Evolutionary conservation across 2,329 filamentous ascomycete species (phyloP).

Genomic region (Pseudogymnoascus sp.): DNA sequence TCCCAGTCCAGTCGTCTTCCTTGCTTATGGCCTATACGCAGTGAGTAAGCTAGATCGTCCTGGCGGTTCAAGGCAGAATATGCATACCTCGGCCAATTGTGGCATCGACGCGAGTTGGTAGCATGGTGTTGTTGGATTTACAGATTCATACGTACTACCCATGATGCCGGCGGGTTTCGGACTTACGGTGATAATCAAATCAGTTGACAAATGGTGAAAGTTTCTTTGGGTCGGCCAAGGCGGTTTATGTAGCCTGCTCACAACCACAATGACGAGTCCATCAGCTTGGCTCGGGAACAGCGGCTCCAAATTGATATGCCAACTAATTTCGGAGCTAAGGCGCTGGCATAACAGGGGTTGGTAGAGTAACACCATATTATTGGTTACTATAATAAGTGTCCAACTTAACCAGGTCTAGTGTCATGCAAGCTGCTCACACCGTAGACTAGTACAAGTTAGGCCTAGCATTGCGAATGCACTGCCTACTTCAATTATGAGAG

Average conservation of each 20-base stretch:
- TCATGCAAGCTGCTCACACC: slow-evolving; percentile 33
- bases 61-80: slow-evolving; percentile 12
- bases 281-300: not conserved
- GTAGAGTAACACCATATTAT: not conserved
- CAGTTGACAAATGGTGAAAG: not conserved
- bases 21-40: slow-evolving; percentile 29
- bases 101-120: slow-evolving; percentile 30
- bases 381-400: not conserved
- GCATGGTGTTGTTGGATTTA: slow-evolving; percentile 17
- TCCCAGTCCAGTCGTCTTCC: slow-evolving; percentile 41
- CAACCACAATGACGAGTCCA: not conserved
- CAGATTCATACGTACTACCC: slow-evolving; percentile 20
- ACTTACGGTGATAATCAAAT: not conserved
- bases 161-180: slow-evolving; percentile 16
- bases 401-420: slow-evolving; percentile 22
- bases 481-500: slow-evolving; percentile 1
- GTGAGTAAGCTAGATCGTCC: slow-evolving; percentile 25
- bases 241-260: slow-evolving; percentile 1
- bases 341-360: not conserved
- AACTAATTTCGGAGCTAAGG: not conserved
- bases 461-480: slow-evolving; percentile 1
- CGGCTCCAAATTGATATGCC: not conserved
- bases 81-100: slow-evolving; percentile 34
- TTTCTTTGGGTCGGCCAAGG: not conserved
- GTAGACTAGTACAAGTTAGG: slow-evolving; percentile 7